phyloP scores from a whole-genome alignment of 2,329 filamentous ascomycete species.

The Rutstroemia sp. region DNA sequence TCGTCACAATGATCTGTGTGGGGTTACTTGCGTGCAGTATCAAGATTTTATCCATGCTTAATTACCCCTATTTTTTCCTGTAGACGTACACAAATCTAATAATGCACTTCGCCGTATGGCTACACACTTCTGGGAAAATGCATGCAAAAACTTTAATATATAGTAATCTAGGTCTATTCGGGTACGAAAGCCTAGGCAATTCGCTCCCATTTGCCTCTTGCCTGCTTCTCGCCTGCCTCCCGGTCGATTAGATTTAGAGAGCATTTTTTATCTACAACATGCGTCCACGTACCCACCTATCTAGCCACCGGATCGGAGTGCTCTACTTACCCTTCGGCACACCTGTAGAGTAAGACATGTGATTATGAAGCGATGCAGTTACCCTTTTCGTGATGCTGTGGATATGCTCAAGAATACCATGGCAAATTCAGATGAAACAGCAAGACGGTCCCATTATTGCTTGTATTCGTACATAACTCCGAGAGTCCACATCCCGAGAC shows the following conservation, averaged over 20 bases:
- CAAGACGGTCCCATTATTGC: background rate
- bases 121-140: background rate
- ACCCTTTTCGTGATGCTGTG: constrained; percentile 1
- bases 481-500: constrained; percentile 4
- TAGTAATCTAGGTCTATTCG: no score
- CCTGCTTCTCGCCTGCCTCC: no score
- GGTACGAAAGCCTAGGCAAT: no score
- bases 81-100: background rate
- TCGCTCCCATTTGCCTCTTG: no score
- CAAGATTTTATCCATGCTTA: background rate
- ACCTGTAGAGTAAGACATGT: constrained; percentile 6
- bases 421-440: constrained; percentile 6
- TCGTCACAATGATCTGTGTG: constrained; percentile 7
- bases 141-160: background rate
- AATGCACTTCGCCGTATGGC: background rate
- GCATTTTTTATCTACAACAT: no score
- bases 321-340: no score
- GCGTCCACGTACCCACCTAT: no score
- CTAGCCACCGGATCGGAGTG: no score
- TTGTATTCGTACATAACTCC: constrained; percentile 5
- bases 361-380: constrained; percentile 7
- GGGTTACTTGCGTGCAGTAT: constrained; percentile 7
- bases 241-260: no score
- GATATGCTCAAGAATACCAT: background rate
- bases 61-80: background rate